Evolutionary conservation across 2,329 filamentous ascomycete species (phyloP), one percentile per base, ranked within the genome.

Genomic region (Aspergillus tanneri): DNA sequence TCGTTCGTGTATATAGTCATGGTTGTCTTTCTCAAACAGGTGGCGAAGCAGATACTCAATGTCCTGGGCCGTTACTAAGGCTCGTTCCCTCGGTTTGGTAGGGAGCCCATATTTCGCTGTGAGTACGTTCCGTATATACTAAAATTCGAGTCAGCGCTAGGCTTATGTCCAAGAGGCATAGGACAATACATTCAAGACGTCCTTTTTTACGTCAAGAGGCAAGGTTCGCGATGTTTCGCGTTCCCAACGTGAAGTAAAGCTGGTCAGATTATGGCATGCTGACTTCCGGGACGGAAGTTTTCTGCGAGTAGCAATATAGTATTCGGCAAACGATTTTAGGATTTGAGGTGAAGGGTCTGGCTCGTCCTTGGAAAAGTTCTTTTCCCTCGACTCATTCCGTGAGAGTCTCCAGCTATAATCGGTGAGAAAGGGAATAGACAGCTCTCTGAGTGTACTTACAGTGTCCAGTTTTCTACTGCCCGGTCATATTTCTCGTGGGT

Each of bases 281-380:
- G 43, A 28, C 18, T 44, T 40, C 27, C 55, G n/a, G 10, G 43
- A 49, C 5, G 49, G 49, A 11, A 55, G 1, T 5, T 36, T 50
- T 24, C 44, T 45, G 6, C 28, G 22, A n/a, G 9, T 43, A 12
- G 18, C 18, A 46, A 59, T 50, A 25, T 52, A 56, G 27, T 25
- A 12, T 19, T 59, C 43, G 11, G 24, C 36, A 18, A 60, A 57
- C 8, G 19, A 41, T 48, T 60, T 60, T 1, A 59, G 30, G 3
- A 46, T 7, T n/a, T 54, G 4, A 0, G 40, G 45, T 3, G 49
- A 46, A 0, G 43, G 50, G 30, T 55, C n/a, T 2, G 47, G 41
- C n/a, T 56, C 39, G 14, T 52, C 30, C 27, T 36, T 38, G 2
- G 27, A 28, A 19, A 51, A 43, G 28, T 47, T 40, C 21, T 25